Evolutionary conservation across 1,284 basidiomycete genomes (phyloP).

Genomic region (Austroboletus rostrupii): DNA sequence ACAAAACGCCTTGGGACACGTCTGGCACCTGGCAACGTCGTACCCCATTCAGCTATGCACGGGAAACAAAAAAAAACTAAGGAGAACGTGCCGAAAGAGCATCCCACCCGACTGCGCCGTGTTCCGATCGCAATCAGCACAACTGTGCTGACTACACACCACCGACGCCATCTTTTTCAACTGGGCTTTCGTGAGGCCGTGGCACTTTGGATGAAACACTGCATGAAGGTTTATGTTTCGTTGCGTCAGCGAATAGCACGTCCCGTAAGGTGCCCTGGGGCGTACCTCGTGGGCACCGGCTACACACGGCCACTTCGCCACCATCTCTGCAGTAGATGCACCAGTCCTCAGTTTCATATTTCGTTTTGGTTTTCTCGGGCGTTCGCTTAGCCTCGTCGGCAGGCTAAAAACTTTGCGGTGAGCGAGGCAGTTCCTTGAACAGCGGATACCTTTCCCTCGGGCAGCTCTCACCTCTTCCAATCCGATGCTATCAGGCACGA

Average conservation of each 20-base stretch:
- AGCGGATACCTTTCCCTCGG: neutral
- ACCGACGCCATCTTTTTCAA: slow-evolving; percentile 25
- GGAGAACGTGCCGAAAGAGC: slow-evolving; percentile 41
- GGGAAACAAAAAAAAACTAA: neutral
- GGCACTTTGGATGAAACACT: slow-evolving; percentile 54
- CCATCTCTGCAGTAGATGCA: slow-evolving; percentile 59
- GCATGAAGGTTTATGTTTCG: neutral
- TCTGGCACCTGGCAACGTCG: slow-evolving; percentile 43
- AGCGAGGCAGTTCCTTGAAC: neutral
- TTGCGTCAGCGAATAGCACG: slow-evolving; percentile 5
- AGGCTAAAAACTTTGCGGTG: slow-evolving; percentile 15
- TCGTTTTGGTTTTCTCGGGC: slow-evolving; percentile 30
- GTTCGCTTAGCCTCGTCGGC: neutral
- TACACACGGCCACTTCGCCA: slow-evolving; percentile 48
- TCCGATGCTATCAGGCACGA: slow-evolving; percentile 35
- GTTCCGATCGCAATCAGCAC: slow-evolving; percentile 39
- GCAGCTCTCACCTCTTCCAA: slow-evolving; percentile 26
- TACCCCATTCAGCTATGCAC: neutral
- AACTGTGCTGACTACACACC: slow-evolving; percentile 50
- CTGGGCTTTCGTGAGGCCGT: slow-evolving; percentile 32
- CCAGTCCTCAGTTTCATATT: slow-evolving; percentile 50
- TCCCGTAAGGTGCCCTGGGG: neutral
- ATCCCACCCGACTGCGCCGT: slow-evolving; percentile 46
- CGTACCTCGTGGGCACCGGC: slow-evolving; percentile 50
- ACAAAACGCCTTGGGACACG: slow-evolving; percentile 55